phyloP scores from a whole-genome alignment of 1,284 basidiomycete species.

The Rhodotorula sp. region DNA sequence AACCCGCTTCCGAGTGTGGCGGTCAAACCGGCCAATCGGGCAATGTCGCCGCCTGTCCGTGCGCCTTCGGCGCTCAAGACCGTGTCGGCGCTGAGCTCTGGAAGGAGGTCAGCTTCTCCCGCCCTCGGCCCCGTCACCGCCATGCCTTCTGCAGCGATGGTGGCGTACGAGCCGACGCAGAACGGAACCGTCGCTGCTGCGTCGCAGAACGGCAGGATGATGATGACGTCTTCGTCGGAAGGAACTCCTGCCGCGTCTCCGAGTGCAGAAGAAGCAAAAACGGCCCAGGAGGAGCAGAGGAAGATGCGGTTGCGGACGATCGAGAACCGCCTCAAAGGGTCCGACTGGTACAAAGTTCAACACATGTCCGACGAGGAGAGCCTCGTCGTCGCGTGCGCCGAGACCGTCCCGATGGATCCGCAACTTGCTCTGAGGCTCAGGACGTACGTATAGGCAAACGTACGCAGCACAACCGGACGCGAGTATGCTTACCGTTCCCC shows the following conservation, averaged over 20 bases:
- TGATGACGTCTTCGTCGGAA: no score
- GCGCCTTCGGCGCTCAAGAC: background rate
- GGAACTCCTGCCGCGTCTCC: no score
- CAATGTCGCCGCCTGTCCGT: background rate
- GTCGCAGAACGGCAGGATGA: no score
- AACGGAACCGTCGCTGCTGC: no score
- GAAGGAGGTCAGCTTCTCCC: background rate
- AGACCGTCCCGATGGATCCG: conserved; percentile 15
- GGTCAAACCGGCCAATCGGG: background rate
- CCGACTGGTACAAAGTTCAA: background rate
- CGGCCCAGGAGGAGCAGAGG: background rate
- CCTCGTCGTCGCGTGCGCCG: conserved; percentile 10
- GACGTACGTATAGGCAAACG: background rate
- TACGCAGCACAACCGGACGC: no score
- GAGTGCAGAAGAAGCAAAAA: no score
- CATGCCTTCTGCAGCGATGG: no score
- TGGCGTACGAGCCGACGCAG: no score
- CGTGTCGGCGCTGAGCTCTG: background rate
- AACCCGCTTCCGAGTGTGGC: background rate
- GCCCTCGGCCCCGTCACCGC: background rate
- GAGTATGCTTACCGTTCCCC: background rate
- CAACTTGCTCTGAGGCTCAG: conserved; percentile 12
- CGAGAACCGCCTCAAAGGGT: conserved; percentile 7
- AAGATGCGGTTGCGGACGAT: background rate
- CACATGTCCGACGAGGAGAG: background rate